phyloP scores from a whole-genome alignment of 306 rosid genomes.

The Gillenia trifoliata region DNA sequence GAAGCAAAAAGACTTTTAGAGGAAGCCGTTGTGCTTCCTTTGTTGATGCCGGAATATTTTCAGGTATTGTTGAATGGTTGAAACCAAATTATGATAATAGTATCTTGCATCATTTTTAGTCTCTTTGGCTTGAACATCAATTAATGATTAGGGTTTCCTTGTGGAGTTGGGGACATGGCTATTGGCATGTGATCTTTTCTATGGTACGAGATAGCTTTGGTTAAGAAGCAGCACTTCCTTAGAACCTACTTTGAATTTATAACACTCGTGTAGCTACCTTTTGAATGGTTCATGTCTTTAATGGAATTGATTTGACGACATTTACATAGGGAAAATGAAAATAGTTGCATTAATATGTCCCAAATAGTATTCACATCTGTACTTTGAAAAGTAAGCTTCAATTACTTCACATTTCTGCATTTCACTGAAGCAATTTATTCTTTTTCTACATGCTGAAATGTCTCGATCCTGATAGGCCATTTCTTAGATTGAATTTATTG shows the following conservation, averaged over 20 bases:
- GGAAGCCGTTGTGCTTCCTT: conserved; percentile 98
- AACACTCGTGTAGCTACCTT: neutral
- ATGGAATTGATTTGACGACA: neutral
- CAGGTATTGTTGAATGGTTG: conserved; percentile 50
- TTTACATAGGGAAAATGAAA: neutral
- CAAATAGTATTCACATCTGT: neutral
- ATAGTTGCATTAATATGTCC: neutral
- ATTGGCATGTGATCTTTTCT: neutral
- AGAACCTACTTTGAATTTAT: neutral
- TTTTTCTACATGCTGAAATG: neutral
- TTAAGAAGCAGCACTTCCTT: neutral
- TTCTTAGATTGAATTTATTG: conserved; percentile 20
- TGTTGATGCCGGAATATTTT: conserved; percentile 99
- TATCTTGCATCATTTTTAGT: neutral
- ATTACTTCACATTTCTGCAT: conserved; percentile 11
- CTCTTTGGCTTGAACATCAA: conserved; percentile 7
- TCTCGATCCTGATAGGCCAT: conserved; percentile 4
- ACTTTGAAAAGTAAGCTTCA: neutral
- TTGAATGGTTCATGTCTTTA: neutral
- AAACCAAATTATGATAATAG: conserved; percentile 4
- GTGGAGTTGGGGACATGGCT: neutral
- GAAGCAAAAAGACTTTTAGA: conserved; percentile 97
- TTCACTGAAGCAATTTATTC: neutral
- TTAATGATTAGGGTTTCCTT: neutral
- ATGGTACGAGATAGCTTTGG: neutral